Conservation (phyloP, 176 grass and related monocot species). For the Phoenix dactylifera region DNA sequence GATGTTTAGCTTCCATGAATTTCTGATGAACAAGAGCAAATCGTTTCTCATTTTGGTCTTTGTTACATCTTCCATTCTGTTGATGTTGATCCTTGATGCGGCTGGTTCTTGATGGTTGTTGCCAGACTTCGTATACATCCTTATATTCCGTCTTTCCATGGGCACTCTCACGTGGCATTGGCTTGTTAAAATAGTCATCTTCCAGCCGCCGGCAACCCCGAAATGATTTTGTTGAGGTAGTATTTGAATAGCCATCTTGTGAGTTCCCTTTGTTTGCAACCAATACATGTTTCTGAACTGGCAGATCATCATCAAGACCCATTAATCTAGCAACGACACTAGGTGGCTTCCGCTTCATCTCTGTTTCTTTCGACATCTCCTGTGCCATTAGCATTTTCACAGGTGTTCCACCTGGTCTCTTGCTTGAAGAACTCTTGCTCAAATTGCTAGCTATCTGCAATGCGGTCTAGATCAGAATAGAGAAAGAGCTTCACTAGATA, state of each 20-base stretch:
- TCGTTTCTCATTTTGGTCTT: slow-evolving; percentile 31
- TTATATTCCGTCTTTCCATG: slow-evolving; percentile 53
- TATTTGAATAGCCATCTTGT: slow-evolving; percentile 18
- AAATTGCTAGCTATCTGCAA: not conserved
- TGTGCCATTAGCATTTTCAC: slow-evolving; percentile 58
- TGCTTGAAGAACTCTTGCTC: slow-evolving; percentile 24
- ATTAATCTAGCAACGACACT: slow-evolving; percentile 84
- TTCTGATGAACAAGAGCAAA: slow-evolving; percentile 68
- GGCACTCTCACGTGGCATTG: slow-evolving; percentile 15
- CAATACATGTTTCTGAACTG: slow-evolving; percentile 32
- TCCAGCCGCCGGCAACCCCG: not conserved
- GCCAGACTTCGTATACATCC: slow-evolving; percentile 62
- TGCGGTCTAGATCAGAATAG: not conserved
- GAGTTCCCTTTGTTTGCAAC: slow-evolving; percentile 24
- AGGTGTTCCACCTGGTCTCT: slow-evolving; percentile 45
- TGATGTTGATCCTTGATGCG: slow-evolving; percentile 17
- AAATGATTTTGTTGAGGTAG: slow-evolving; percentile 15
- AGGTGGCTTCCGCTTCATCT: slow-evolving; percentile 51
- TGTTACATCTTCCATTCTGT: slow-evolving; percentile 21
- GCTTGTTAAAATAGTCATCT: slow-evolving; percentile 20
- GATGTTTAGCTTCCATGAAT: slow-evolving; percentile 77
- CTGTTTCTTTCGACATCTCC: slow-evolving; percentile 44
- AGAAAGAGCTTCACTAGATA: slow-evolving; percentile 1
- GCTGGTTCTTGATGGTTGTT: slow-evolving; percentile 39
- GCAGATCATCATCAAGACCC: slow-evolving; percentile 80